Percentiles rank a stretch among this genome's conserved stretches.
Conservation (phyloP, 2,329 filamentous ascomycete species). For the Phialophora verrucosa region DNA sequence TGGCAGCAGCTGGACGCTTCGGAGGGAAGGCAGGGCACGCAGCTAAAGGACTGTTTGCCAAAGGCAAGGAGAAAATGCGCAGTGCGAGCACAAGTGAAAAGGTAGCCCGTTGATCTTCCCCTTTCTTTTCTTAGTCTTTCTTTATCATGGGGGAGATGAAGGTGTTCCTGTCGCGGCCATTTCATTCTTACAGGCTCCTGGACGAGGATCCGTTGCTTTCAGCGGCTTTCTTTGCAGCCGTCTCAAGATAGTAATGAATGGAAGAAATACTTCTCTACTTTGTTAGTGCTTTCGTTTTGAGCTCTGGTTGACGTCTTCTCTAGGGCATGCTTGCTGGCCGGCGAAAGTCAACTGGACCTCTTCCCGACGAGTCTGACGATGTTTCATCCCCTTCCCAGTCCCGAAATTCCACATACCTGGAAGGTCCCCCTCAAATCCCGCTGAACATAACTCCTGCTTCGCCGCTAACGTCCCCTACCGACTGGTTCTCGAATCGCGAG, state of each 20-base stretch:
- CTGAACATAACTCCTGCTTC: conserved; percentile 28
- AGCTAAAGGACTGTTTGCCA: conserved; percentile 88
- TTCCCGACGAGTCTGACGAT: conserved; percentile 27
- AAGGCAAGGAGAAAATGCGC: conserved; percentile 83
- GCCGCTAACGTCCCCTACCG: conserved; percentile 22
- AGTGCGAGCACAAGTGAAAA: conserved; percentile 71
- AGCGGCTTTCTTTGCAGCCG: conserved; percentile 21
- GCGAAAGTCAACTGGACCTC: conserved; percentile 27
- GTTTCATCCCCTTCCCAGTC: conserved; percentile 20
- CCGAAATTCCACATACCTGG: conserved; percentile 28
- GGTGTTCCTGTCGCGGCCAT: conserved; percentile 18
- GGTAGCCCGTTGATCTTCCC: conserved; percentile 76
- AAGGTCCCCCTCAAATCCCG: conserved; percentile 33
- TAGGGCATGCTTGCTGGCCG: conserved; percentile 32
- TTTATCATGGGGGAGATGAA: conserved; percentile 20
- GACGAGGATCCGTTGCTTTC: conserved; percentile 18
- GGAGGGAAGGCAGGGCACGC: conserved; percentile 75
- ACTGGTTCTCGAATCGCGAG: conserved; percentile 33
- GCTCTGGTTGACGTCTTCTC: conserved; percentile 34
- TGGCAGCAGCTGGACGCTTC: conserved; percentile 78
- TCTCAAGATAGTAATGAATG: conserved; percentile 35
- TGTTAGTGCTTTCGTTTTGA: conserved; percentile 15
- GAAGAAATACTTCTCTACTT: conserved; percentile 24
- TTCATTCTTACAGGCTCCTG: conserved; percentile 6
- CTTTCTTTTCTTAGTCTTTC: conserved; percentile 34